Evolutionary conservation across 176 grass and related monocot species (phyloP).

Genomic region (Hordeum marinum): DNA sequence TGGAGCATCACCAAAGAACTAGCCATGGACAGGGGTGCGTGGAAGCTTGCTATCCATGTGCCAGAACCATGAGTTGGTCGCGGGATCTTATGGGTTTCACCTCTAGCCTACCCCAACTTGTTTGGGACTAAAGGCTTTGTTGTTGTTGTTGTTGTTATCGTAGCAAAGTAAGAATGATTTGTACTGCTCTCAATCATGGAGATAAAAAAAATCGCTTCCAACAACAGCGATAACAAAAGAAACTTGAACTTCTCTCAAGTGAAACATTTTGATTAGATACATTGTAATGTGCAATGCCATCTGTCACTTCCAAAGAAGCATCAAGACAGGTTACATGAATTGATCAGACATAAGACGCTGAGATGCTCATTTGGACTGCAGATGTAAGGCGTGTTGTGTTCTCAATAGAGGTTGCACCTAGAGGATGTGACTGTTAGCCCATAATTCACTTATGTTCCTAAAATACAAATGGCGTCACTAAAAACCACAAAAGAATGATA

Average conservation of each 20-base stretch:
- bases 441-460: not conserved
- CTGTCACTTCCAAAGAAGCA: not conserved
- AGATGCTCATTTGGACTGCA: not conserved
- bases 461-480: not conserved
- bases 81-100: no score
- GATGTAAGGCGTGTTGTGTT: not conserved
- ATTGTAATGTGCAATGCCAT: not conserved
- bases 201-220: slow-evolving; percentile 6
- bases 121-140: no score
- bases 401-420: not conserved
- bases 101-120: no score
- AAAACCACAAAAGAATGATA: not conserved
- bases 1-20: no score
- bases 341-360: not conserved
- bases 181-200: not conserved
- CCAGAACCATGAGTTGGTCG: no score
- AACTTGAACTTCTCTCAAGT: not conserved
- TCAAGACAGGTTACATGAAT: slow-evolving; percentile 7
- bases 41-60: no score
- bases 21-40: no score
- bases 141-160: no score
- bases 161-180: slow-evolving; percentile 6
- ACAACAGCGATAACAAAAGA: not conserved
- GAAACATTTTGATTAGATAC: not conserved
- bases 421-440: not conserved